Percentiles rank a stretch among this genome's conserved stretches.
Evolutionary conservation across 1,139 yeast genomes (phyloP).

Genomic region (Magnusiomyces magnusii): DNA sequence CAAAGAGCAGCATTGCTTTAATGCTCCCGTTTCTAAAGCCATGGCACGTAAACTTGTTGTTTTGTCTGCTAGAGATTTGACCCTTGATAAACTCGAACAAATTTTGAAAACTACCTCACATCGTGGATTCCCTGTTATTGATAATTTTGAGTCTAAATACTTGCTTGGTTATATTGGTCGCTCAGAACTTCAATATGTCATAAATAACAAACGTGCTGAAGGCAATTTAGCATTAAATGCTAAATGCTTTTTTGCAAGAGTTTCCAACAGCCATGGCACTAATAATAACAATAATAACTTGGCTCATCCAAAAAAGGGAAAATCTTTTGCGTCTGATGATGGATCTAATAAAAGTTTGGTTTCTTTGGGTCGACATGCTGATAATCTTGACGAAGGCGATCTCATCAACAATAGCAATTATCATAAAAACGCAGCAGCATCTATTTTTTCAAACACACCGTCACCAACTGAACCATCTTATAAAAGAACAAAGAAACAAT

Average conservation of each 20-base stretch:
- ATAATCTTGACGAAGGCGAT: background rate
- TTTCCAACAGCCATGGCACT: background rate
- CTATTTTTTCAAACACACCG: background rate
- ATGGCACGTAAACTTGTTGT: slow-evolving; percentile 51
- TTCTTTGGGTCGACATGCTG: background rate
- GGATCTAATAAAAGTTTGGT: background rate
- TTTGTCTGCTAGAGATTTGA: slow-evolving; percentile 40
- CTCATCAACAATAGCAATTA: background rate
- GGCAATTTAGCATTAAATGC: slow-evolving; percentile 13
- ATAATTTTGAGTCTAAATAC: slow-evolving; percentile 18
- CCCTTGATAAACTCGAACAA: slow-evolving; percentile 28
- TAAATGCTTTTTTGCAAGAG: slow-evolving; percentile 20
- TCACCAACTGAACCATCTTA: background rate
- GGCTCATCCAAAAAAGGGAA: background rate
- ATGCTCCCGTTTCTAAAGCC: slow-evolving; percentile 50
- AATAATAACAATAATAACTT: background rate
- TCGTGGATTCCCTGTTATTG: slow-evolving; percentile 29
- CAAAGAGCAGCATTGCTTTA: slow-evolving; percentile 56
- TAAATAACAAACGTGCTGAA: slow-evolving; percentile 20
- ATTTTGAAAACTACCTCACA: slow-evolving; percentile 46
- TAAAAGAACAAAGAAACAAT: background rate
- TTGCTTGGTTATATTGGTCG: slow-evolving; percentile 34
- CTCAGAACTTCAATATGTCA: slow-evolving; percentile 28
- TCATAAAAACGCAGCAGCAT: background rate
- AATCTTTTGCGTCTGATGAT: background rate